These are phyloP conservation scores for Lachancea mirantina DNA, from an alignment of 805 yeast genomes.

Conservation along the genomic window DNA sequence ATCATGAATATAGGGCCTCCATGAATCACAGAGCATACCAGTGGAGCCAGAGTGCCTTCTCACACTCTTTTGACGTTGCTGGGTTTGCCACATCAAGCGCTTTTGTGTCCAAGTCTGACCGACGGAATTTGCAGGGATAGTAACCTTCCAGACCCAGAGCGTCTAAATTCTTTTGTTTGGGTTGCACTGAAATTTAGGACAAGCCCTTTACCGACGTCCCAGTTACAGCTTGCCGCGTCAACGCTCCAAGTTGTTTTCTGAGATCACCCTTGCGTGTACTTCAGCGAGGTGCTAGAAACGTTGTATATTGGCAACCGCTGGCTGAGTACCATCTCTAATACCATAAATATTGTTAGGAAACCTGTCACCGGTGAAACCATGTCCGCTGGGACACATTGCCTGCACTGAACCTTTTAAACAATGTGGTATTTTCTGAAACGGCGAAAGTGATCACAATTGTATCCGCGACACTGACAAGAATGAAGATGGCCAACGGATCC, in stretches of 20 bases:
- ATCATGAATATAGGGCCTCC: conserved; percentile 4
- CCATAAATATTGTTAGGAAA: conserved; percentile 2
- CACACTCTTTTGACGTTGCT: conserved; percentile 2
- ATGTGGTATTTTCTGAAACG: neutral
- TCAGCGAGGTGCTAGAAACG: conserved; percentile 1
- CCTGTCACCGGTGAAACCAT: conserved; percentile 4
- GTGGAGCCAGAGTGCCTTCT: conserved; percentile 3
- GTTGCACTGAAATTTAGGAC: conserved; percentile 4
- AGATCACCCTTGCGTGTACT: conserved; percentile 1
- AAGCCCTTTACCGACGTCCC: conserved; percentile 4
- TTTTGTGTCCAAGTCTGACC: conserved; percentile 5
- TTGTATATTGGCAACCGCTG: conserved; percentile 5
- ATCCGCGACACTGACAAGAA: neutral
- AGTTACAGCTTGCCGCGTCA: conserved; percentile 1
- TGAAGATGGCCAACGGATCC: neutral
- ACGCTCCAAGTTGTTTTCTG: conserved; percentile 4
- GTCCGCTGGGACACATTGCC: neutral
- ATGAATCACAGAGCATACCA: conserved; percentile 3
- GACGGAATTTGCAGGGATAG: conserved; percentile 2
- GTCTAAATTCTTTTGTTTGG: conserved; percentile 1
- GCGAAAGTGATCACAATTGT: neutral
- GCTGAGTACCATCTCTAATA: conserved; percentile 5
- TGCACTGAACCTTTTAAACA: neutral
- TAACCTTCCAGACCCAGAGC: conserved; percentile 2
- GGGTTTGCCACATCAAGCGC: conserved; percentile 4